Percentiles rank a stretch among this genome's conserved stretches.
Conservation (phyloP, 257 asterid genomes). For the Solanum gracilifrons region DNA sequence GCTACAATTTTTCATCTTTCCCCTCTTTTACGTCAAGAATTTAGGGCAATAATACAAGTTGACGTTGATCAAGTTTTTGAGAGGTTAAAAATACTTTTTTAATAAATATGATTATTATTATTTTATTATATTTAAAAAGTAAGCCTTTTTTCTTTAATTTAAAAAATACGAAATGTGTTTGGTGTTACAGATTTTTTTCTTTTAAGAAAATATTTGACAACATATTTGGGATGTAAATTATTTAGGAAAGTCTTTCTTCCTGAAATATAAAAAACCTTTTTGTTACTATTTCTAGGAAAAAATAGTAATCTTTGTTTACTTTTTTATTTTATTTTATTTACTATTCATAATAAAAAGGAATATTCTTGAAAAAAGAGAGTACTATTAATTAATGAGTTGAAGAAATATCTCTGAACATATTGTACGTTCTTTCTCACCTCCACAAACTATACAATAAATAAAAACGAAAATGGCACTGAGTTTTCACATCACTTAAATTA, state of each 20-base stretch:
- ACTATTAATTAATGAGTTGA: background rate
- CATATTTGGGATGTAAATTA: background rate
- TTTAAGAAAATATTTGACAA: background rate
- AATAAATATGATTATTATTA: too few relatives aligned
- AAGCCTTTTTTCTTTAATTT: background rate
- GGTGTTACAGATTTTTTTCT: background rate
- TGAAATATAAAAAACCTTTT: background rate
- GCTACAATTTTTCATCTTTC: background rate
- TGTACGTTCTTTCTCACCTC: background rate
- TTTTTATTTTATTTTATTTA: background rate
- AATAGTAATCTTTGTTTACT: background rate
- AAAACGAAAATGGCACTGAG: background rate
- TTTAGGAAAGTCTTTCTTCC: background rate
- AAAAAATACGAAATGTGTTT: background rate
- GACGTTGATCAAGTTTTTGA: background rate
- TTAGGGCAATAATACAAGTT: background rate
- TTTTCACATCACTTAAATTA: background rate
- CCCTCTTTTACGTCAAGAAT: background rate
- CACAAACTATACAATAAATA: background rate
- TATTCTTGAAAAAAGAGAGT: background rate
- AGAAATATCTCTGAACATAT: background rate
- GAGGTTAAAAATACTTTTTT: too few relatives aligned
- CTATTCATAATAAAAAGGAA: background rate
- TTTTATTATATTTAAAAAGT: too few relatives aligned
- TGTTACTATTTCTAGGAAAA: background rate